Percentiles rank a stretch among this genome's conserved stretches.
Conservation (phyloP, 2,329 filamentous ascomycete genomes). For the Scedosporium apiospermum region DNA sequence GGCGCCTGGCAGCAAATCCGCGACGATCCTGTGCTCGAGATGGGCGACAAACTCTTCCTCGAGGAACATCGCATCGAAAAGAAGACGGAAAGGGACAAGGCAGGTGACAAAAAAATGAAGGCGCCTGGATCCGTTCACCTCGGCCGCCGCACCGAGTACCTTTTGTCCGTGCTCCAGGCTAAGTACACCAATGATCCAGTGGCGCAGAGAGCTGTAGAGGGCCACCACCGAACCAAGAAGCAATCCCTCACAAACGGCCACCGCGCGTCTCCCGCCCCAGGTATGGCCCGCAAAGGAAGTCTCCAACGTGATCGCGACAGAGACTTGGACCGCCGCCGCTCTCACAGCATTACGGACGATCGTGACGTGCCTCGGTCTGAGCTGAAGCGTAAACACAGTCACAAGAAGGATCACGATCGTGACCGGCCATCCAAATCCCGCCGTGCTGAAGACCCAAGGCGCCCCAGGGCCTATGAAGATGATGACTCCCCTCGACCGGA, state of each 20-base stretch:
- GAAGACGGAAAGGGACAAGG: conserved; percentile 82
- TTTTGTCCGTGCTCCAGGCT: conserved; percentile 85
- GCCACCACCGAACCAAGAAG: conserved; percentile 92
- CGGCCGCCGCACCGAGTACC: conserved; percentile 87
- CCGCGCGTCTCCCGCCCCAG: conserved; percentile 62
- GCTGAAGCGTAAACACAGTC: conserved; percentile 50
- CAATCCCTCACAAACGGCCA: conserved; percentile 45
- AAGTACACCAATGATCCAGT: conserved; percentile 70
- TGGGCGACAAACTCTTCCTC: conserved; percentile 86
- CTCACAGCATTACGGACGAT: conserved; percentile 41
- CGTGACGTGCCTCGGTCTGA: conserved; percentile 42
- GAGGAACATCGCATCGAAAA: conserved; percentile 98
- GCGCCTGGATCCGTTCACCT: conserved; percentile 96
- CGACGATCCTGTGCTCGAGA: conserved; percentile 77
- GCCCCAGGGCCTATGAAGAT: conserved; percentile 23
- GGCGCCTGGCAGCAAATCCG: conserved; percentile 93
- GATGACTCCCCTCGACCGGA: conserved; percentile 17
- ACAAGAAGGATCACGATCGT: conserved; percentile 29
- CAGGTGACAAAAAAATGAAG: conserved; percentile 70
- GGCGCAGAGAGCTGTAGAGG: conserved; percentile 74
- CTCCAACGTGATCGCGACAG: conserved; percentile 37
- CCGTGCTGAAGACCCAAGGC: conserved; percentile 32
- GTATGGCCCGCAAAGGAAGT: conserved; percentile 32
- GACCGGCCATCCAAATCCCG: conserved; percentile 42
- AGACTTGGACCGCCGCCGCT: conserved; percentile 38